Base-by-base conservation (phyloP, 352 stramenopile genomes). In the Phytophthora chlamydospora region DNA sequence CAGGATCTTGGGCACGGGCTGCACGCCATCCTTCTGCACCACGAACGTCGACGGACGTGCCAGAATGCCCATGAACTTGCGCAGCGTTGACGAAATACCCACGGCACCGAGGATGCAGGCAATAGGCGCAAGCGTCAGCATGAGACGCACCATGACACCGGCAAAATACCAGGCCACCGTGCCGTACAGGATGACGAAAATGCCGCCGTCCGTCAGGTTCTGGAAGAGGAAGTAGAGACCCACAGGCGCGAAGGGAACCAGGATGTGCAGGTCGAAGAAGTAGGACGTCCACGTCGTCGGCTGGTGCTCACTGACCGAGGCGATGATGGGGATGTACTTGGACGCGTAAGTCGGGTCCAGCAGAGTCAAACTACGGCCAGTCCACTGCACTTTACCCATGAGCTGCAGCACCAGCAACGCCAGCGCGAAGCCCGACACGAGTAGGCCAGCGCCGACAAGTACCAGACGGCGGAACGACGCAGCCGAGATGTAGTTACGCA, bases 281-380 rank as follows among this genome's bases (percentile, higher is more conserved):
- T 97, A 98, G 41, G 93, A 96, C 31, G 93, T 97, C 90, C 90
- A 97, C 45, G 87, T 96, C 38, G 93, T 97, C 31, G 93, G 93
- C 75, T 98, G 93, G 76, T 98, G 93, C 68, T 98, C 93, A 34
- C 84, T 93, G 27, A 98, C 93, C 0, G 88, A 97, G 12, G 91
- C 93, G 68, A 98, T 97, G 66, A 98, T 97, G 11, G 93, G 93
- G 51, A 97, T 97, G 76, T 97, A 97, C 80, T 97, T 98, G 74
- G 80, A 91, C 24, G 90, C 89, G 67, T 97, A 97, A 16, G 90
- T 97, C 33, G 91, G 91, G 62, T 97, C 92, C 34, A 98, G 66
- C 38, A 97, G 68, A 27, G 91, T 97, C 10, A 97, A 71, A 63
- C 85, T 96, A 33, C 92, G 90, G 24, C 91, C 92, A 21, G 88